Evolutionary conservation across 768 basidiomycete species (phyloP), one percentile per base, ranked within the genome.

Genomic region (Tylopilus rubrobrunneus): DNA sequence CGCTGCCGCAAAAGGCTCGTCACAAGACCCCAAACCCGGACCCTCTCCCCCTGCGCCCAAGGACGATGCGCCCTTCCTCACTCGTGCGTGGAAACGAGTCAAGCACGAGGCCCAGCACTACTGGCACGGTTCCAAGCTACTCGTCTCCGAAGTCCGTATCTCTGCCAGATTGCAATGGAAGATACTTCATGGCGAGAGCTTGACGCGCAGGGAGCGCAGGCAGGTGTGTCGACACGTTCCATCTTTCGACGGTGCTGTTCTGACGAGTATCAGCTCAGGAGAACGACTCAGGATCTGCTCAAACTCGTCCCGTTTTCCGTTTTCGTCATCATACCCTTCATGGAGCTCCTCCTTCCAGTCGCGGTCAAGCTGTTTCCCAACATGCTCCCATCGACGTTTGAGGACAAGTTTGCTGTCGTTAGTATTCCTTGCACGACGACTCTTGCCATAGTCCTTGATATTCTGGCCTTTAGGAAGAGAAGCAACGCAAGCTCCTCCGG

Each of bases 321-420:
- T 47, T 98, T 99, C 74, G 67, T 98, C 58, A 78, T 97, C 62
- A 92, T 99, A 3, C 97, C 97, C 1, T 98, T 98, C 79, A 98
- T 98, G 96, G 97, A 98, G 68, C 69, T 99, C 17, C 78, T 99
- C 5, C 82, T 99, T 3, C 97, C 97, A 2, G 92, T 99, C 39
- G 95, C 94, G 0, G 79, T 99, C 60, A 97, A 96, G 70, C 73
- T 99, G 42, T 99, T 99, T 81, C 97, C 97, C 14, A 98, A 90
- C 71, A 98, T 98, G 93, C 82, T 99, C 6, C 97, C 97, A 0
- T 95, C 92, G 0, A 99, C 97, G 0, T 98, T 99, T 58, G 94
- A 98, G 68, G 96, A 98, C 76, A 95, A 96, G 71, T 97, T 86
- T 64, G 87, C 93, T 40, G 92, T 92, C 49, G 94, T 91, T 62